phyloP scores from a whole-genome alignment of 257 asterid genomes.

The Forsythia suspensa region DNA sequence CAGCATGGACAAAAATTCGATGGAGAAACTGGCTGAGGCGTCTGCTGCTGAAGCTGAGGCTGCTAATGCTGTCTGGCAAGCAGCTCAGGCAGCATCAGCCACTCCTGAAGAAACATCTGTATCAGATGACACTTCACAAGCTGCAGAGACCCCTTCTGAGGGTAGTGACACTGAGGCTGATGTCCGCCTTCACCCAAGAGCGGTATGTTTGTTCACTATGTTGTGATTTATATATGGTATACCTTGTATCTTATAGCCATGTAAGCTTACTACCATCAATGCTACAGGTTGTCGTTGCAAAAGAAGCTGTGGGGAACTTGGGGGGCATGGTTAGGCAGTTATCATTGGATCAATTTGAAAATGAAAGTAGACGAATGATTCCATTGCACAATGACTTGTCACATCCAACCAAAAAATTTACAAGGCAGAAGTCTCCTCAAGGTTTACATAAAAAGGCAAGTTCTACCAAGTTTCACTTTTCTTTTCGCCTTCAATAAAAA shows the following conservation, averaged over 20 bases:
- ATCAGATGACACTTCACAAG: slow-evolving; percentile 76
- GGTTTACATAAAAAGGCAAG: slow-evolving; percentile 98
- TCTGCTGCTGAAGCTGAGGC: slow-evolving; percentile 99
- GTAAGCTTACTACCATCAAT: slow-evolving; percentile 22
- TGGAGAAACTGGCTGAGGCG: slow-evolving; percentile 90
- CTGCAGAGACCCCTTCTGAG: slow-evolving; percentile 72
- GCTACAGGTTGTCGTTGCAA: slow-evolving; percentile 97
- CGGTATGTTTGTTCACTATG: slow-evolving; percentile 49
- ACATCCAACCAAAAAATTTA: slow-evolving; percentile 74
- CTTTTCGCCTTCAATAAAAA: neutral
- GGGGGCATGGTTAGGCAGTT: slow-evolving; percentile 99
- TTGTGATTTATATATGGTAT: neutral
- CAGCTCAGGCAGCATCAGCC: slow-evolving; percentile 68
- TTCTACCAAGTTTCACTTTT: slow-evolving; percentile 8
- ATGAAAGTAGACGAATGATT: slow-evolving; percentile 94
- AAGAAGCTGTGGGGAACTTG: slow-evolving; percentile 89
- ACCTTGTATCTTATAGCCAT: neutral
- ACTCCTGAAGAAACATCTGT: slow-evolving; percentile 74
- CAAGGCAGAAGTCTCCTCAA: slow-evolving; percentile 91
- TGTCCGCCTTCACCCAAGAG: slow-evolving; percentile 97
- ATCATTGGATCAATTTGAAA: slow-evolving; percentile 96
- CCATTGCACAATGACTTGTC: slow-evolving; percentile 74
- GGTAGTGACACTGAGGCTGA: slow-evolving; percentile 81
- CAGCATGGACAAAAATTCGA: slow-evolving; percentile 76
- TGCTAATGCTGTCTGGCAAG: slow-evolving; percentile 95